A percentile compares a stretch with the other conserved stretches of the same genome.
phyloP scores from a whole-genome alignment of 2,329 filamentous ascomycete genomes.

The Phyllosticta citrichinensis region DNA sequence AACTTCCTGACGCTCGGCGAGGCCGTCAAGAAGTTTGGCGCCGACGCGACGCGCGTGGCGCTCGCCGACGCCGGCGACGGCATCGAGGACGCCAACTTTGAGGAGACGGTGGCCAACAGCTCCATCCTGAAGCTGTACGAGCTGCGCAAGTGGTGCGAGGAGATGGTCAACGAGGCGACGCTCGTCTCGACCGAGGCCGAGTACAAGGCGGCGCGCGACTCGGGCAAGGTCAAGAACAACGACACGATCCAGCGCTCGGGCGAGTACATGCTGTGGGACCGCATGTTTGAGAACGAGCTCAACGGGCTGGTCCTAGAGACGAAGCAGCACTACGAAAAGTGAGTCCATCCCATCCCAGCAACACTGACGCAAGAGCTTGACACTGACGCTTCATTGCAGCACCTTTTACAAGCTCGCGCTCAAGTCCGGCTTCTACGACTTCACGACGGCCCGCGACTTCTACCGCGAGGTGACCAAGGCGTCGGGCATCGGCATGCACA shows the following conservation, averaged over 20 bases:
- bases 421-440: constrained; percentile 69
- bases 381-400: constrained; percentile 12
- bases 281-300: constrained; percentile 88
- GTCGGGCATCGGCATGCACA: constrained; percentile 77
- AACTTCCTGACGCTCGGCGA: constrained; percentile 92
- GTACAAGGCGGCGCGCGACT: constrained; percentile 33
- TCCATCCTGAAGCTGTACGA: constrained; percentile 78
- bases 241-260: constrained; percentile 57
- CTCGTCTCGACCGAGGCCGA: constrained; percentile 33
- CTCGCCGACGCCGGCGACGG: constrained; percentile 91
- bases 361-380: not conserved
- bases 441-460: constrained; percentile 77
- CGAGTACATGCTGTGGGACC: constrained; percentile 68
- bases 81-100: constrained; percentile 93
- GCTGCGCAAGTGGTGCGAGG: constrained; percentile 86
- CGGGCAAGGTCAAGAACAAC: constrained; percentile 36
- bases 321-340: constrained; percentile 64
- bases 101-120: constrained; percentile 87
- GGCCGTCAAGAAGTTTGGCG: constrained; percentile 82
- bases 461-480: constrained; percentile 76
- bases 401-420: constrained; percentile 32
- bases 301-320: constrained; percentile 73
- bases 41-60: constrained; percentile 82
- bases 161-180: constrained; percentile 56
- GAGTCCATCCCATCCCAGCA: constrained; percentile 18